Conservation (phyloP, 352 stramenopile species). For the Phytophthora melonis region DNA sequence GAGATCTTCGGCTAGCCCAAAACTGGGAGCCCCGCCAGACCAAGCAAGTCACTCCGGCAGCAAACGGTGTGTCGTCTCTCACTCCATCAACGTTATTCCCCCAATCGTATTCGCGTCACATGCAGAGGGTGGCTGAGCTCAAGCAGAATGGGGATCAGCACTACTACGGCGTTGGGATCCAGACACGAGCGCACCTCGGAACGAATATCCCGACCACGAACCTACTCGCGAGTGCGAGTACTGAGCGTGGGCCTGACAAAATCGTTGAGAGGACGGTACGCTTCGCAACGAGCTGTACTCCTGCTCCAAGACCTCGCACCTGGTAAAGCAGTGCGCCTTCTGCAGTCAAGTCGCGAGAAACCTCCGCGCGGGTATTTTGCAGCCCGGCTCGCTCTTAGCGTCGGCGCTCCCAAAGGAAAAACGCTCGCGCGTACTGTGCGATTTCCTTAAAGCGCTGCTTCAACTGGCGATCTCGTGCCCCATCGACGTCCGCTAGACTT, state of each 20-base stretch:
- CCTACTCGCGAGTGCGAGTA: neutral
- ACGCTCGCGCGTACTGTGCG: constrained; percentile 12
- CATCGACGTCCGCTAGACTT: neutral
- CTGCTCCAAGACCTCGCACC: constrained; percentile 29
- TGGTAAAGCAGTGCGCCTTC: constrained; percentile 33
- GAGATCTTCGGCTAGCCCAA: neutral
- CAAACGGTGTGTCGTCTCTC: neutral
- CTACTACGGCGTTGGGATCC: neutral
- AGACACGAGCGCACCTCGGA: neutral
- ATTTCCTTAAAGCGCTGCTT: constrained; percentile 19
- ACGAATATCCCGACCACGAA: constrained; percentile 6
- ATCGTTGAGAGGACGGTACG: constrained; percentile 18
- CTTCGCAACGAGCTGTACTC: constrained; percentile 40
- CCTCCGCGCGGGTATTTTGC: constrained; percentile 21
- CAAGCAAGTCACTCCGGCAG: neutral
- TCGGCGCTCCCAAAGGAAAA: constrained; percentile 6
- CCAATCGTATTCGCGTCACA: constrained; percentile 8
- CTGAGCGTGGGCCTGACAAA: neutral
- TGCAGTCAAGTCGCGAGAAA: constrained; percentile 40
- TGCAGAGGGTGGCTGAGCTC: constrained; percentile 5
- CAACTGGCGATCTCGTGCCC: constrained; percentile 6
- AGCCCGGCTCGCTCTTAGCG: constrained; percentile 2
- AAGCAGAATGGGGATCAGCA: neutral
- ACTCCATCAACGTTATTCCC: neutral
- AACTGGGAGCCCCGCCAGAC: neutral